These are phyloP conservation scores for Ustilago vetiveriae DNA, from an alignment of 1,284 basidiomycete genomes.

Conservation along the genomic window DNA sequence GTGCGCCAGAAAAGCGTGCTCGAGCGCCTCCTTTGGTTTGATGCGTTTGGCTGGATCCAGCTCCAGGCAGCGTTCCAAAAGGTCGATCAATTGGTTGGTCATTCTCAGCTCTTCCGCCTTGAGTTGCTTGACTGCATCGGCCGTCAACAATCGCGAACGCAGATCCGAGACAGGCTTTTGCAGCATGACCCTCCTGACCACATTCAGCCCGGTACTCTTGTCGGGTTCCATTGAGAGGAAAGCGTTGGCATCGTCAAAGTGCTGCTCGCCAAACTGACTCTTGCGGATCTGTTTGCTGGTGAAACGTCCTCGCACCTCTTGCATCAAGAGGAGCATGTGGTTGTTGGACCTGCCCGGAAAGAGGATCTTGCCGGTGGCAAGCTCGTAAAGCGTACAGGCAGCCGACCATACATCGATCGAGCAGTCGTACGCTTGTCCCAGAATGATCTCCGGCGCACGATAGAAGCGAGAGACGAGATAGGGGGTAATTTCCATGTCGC, in stretches of 20 bases:
- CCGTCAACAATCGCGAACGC: conserved; percentile 81
- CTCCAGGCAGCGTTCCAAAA: conserved; percentile 88
- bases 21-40: conserved; percentile 84
- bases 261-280: conserved; percentile 86
- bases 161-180: conserved; percentile 86
- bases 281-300: conserved; percentile 94
- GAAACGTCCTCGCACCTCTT: conserved; percentile 92
- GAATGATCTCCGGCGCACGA: conserved; percentile 97
- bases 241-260: conserved; percentile 86
- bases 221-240: conserved; percentile 61
- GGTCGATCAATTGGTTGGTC: conserved; percentile 84
- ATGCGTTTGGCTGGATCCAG: conserved; percentile 89
- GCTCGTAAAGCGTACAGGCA: conserved; percentile 95
- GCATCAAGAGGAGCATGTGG: conserved; percentile 83
- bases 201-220: conserved; percentile 71
- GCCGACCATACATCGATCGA: conserved; percentile 96
- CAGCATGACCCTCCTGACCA: conserved; percentile 81
- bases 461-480: conserved; percentile 98
- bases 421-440: conserved; percentile 93
- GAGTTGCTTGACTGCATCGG: conserved; percentile 76
- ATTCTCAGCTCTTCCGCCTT: conserved; percentile 88
- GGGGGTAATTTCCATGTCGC: conserved; percentile 95
- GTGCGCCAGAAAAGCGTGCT: conserved; percentile 77
- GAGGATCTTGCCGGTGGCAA: conserved; percentile 97
- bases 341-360: conserved; percentile 97